These are phyloP conservation scores for Ettlia oleoabundans DNA, from an alignment of 139 green algal species.

Conservation along the genomic window DNA sequence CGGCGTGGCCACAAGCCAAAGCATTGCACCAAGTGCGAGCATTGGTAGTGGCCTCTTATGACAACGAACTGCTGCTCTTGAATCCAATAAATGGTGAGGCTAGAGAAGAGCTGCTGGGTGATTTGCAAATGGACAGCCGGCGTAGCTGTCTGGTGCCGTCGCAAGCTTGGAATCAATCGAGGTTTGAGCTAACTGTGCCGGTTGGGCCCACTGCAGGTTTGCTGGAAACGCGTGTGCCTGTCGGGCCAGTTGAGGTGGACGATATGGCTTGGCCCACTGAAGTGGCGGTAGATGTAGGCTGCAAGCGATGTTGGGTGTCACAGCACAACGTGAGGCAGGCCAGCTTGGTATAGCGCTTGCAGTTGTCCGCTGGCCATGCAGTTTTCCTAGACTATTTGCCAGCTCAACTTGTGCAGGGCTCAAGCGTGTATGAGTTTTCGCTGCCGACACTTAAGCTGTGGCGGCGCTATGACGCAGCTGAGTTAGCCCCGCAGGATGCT, in stretches of 20 bases:
- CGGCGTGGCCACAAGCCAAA: too few relatives aligned
- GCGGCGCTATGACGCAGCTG: not conserved
- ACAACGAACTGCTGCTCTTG: not conserved
- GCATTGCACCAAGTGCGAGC: not conserved
- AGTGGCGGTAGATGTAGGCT: not conserved
- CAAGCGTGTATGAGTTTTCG: not conserved
- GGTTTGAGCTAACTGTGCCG: too few relatives aligned
- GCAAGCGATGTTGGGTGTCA: not conserved
- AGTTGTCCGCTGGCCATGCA: not conserved
- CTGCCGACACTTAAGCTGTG: not conserved
- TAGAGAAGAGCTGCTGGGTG: not conserved
- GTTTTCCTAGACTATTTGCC: not conserved
- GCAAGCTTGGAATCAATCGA: not conserved
- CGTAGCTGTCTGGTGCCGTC: not conserved
- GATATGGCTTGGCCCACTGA: not conserved
- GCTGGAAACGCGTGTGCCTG: not conserved
- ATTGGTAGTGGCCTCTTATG: not conserved
- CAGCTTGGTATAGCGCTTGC: not conserved
- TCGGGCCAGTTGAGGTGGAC: not conserved
- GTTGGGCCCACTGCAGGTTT: not conserved
- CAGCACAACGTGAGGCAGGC: not conserved
- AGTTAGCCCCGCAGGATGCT: not conserved
- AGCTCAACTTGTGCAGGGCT: not conserved
- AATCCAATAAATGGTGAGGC: not conserved
- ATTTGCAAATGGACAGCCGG: not conserved